Evolutionary conservation across 1,284 basidiomycete species (phyloP), one percentile per base, ranked within the genome.

Genomic region (Tylopilus sp.): DNA sequence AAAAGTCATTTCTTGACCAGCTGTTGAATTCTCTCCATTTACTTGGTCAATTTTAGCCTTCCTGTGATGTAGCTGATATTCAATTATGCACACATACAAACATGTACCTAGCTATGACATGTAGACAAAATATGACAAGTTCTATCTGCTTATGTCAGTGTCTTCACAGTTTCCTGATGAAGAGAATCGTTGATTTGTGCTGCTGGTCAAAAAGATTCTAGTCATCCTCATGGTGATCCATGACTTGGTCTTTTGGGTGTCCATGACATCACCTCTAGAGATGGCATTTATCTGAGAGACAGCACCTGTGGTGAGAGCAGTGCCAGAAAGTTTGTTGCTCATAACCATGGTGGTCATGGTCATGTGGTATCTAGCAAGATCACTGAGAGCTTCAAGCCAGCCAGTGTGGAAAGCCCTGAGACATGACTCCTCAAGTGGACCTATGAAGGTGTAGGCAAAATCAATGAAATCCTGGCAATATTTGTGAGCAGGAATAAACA

Each of bases 381-480:
- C 97, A 32, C 97, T 97, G 19, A 99, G 89, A 8, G 96, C 95
- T 78, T 99, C 97, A 60, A 99, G 90, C 96, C 97, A 99, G 2
- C 91, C 91, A 2, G 89, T 84, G 64, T 91, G 90, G 82, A 97
- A 97, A 13, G 82, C 80, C 16, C 79, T 80, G 60, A 98, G 87
- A 4, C 83, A 86, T 24, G 89, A 89, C 74, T 97, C 93, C 75
- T 99, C 97, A 61, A 96, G 85, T 10, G 99, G 86, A 54, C 92
- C 90, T 0, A 95, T 93, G 74, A 97, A 97, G 0, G 91, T 91
- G 79, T 99, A 99, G 0, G 97, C 94, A 72, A 95, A 97, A 75
- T 97, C 96, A 60, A 99, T 95, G 72, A 97, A 97, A 69, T 97
- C 91, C 71, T 93, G 90, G 52, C 99, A 85, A 69, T 95, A 89